Evolutionary conservation across 176 grass and related monocot species (phyloP), one percentile per base, ranked within the genome.

Genomic region (Sorghum bicolor): DNA sequence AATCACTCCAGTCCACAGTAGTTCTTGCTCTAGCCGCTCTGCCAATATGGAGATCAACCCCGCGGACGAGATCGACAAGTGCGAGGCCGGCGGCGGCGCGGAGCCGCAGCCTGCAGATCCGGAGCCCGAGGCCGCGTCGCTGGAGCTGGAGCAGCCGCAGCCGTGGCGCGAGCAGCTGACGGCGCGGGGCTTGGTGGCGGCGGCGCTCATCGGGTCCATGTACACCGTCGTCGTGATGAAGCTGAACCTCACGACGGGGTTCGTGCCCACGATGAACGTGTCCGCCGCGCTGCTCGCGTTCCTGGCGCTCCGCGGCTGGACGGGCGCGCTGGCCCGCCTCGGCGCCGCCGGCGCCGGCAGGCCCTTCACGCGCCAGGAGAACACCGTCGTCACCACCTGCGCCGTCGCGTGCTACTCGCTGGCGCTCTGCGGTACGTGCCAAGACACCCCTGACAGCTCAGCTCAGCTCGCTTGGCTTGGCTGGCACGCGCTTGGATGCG

Each of bases 181-280:
- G 70, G 32, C 73, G 16, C 84, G 94, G 4, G 91, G 94, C 48
- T 15, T 97, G 6, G 85, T 92, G 26, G 91, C 94, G 4, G 90
- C 91, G 72, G 55, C 87, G 50, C 67, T 71, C 33, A 94, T 97
- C n/a, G 91, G 94, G 45, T 70, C 88, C 39, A 83, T 97, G 75
- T 90, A 92, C 91, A 94, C 89, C 78, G 94, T 97, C 64, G 92
- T 94, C 44, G 80, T 97, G 24, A 89, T 97, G 89, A 97, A 97
- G 76, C 81, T 97, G 47, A 91, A 87, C 58, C 89, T 97, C 45
- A 94, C 91, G 31, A 94, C 91, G 19, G 94, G 94, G 0, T 88
- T 94, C 60, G 87, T 97, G 2, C 94, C 94, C 55, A 94, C 94
- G 2, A 87, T 97, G 74, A 97, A 97, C 48, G 91, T 94, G 66